Evolutionary conservation across 148 eudicot species (phyloP), one percentile per base, ranked within the genome.

Genomic region (Bassia scoparia): DNA sequence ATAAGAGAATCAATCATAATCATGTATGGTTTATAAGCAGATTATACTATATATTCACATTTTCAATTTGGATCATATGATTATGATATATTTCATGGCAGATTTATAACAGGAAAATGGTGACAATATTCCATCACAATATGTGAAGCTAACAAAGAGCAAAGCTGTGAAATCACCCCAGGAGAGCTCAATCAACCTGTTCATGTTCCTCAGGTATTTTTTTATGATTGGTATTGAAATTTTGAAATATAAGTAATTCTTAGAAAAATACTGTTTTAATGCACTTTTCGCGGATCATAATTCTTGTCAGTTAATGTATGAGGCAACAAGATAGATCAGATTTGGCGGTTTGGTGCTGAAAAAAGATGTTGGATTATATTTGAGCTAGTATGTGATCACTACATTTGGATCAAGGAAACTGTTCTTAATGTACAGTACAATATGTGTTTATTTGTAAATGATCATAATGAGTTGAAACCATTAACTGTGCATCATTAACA

Each of bases 181-280:
- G 92, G 90, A 66, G 96, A 90, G 75, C 86, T 90, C 61, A 88
- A 88, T 64, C 87, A 90, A 79, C 88, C 96, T 70, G 83, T 90
- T 69, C 83, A 86, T 56, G 76, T 90, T 29, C 84, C 80, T 74
- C 81, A 77, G 89, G 92, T 90, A n/a, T n/a, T n/a, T n/a, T n/a
- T n/a, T n/a, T n/a, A n/a, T n/a, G n/a, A n/a, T n/a, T n/a, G n/a
- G n/a, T n/a, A n/a, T n/a, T n/a, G n/a, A n/a, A n/a, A n/a, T n/a
- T n/a, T n/a, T n/a, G n/a, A n/a, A n/a, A n/a, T n/a, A n/a, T n/a
- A n/a, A n/a, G n/a, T n/a, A n/a, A n/a, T 8, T 41, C 12, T 8
- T 41, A 41, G 44, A 3, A 41, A 41, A 41, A 41, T 5, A 5
- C 12, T 0, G 8, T 41, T 41, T n/a, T n/a, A n/a, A n/a, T n/a